A percentile compares a stretch with the other conserved stretches of the same genome.
Conservation (phyloP, 2,329 filamentous ascomycete species). For the Coniochaeta prunicola region DNA sequence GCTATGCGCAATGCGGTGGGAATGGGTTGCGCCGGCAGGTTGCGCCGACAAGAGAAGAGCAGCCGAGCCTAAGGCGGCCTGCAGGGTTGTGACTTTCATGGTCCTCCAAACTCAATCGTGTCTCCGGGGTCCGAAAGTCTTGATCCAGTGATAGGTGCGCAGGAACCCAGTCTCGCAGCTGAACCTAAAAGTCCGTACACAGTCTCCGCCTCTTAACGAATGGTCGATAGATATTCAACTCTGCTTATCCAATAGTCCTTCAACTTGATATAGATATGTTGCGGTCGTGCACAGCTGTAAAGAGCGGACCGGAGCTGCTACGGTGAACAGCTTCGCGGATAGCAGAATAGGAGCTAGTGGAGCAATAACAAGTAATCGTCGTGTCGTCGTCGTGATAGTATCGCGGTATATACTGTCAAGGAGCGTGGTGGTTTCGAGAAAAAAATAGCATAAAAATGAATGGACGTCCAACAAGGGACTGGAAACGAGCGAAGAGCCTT, state of each 20-base stretch:
- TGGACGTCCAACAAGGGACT: slow-evolving; percentile 1
- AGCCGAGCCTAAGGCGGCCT: slow-evolving; percentile 42
- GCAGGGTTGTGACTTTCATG: slow-evolving; percentile 48
- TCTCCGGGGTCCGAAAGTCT: neutral
- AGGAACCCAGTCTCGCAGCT: slow-evolving; percentile 6
- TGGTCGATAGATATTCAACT: neutral
- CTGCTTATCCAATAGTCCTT: neutral
- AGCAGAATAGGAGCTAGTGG: neutral
- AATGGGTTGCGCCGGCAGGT: slow-evolving; percentile 27
- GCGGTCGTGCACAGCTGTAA: neutral
- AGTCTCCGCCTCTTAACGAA: neutral
- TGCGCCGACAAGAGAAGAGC: slow-evolving; percentile 37
- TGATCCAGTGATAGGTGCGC: neutral
- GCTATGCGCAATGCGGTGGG: slow-evolving; percentile 30
- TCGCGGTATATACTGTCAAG: neutral
- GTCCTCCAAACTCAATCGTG: slow-evolving; percentile 9
- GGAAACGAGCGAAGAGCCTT: neutral
- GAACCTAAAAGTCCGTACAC: neutral
- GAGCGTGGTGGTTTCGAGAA: neutral
- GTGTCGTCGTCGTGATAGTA: slow-evolving; percentile 1
- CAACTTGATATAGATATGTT: neutral
- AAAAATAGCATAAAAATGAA: slow-evolving; percentile 1
- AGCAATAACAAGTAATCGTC: neutral
- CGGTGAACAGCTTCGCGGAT: neutral
- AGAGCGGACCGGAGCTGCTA: neutral